phyloP scores from a whole-genome alignment of 2,329 filamentous ascomycete species.

The Dothiorella sarmentorum region DNA sequence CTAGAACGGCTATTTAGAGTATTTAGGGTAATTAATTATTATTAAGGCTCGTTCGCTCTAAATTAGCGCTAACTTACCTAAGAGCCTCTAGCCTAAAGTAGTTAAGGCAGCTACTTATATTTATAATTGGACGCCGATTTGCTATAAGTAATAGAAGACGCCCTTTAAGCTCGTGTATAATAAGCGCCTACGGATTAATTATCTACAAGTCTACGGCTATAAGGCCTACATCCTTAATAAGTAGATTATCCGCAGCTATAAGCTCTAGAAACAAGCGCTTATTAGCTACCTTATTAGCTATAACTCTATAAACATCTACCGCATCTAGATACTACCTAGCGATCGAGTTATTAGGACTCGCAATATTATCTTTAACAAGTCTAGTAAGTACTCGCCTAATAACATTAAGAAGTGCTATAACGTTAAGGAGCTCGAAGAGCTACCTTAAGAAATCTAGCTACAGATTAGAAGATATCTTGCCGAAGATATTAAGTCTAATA shows the following conservation, averaged over 20 bases:
- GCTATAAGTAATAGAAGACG: constrained; percentile 21
- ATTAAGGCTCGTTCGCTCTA: background rate
- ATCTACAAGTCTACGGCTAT: constrained; percentile 20
- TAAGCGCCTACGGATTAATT: constrained; percentile 20
- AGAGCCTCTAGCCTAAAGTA: constrained; percentile 19
- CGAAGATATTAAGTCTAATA: background rate
- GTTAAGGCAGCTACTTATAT: constrained; percentile 19
- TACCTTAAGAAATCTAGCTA: background rate
- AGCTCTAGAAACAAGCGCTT: constrained; percentile 15
- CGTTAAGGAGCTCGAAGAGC: background rate
- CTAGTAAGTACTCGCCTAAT: background rate
- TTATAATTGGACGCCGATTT: constrained; percentile 21
- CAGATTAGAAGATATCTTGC: background rate
- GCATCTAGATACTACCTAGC: constrained; percentile 18
- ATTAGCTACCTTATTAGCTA: constrained; percentile 24
- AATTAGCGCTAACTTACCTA: constrained; percentile 13
- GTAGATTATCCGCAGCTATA: background rate
- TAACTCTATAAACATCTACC: constrained; percentile 22
- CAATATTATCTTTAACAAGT: constrained; percentile 17
- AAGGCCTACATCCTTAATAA: constrained; percentile 19
- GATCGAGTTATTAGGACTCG: constrained; percentile 16
- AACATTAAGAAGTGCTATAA: background rate
- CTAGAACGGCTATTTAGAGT: constrained; percentile 21
- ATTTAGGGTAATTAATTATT: constrained; percentile 19
- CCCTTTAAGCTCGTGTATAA: constrained; percentile 20